phyloP scores from a whole-genome alignment of 2,329 filamentous ascomycete genomes.

The Epichloe gansuensis region DNA sequence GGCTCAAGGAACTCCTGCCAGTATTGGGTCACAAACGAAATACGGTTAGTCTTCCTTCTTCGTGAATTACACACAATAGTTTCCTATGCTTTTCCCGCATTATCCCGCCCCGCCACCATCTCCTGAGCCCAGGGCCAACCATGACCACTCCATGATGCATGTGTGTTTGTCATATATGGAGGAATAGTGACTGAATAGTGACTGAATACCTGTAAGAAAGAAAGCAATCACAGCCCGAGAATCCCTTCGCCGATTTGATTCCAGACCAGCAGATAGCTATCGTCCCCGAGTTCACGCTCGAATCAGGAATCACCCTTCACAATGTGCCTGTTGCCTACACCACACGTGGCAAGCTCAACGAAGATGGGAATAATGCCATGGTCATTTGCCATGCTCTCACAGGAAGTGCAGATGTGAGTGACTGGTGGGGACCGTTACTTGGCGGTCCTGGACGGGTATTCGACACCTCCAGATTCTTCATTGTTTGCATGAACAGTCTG shows the following conservation, averaged over 20 bases:
- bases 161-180: constrained; percentile 6
- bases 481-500: constrained; percentile 75
- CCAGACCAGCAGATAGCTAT: constrained; percentile 78
- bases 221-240: constrained; percentile 64
- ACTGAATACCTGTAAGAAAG: constrained; percentile 57
- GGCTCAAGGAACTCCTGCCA: constrained; percentile 11
- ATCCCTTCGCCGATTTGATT: constrained; percentile 77
- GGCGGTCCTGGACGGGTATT: constrained; percentile 68
- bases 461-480: constrained; percentile 71
- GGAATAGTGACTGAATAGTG: constrained; percentile 47
- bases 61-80: not conserved
- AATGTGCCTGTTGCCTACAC: constrained; percentile 65
- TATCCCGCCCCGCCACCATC: not conserved
- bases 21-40: constrained; percentile 10
- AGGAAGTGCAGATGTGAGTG: constrained; percentile 69
- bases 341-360: constrained; percentile 47
- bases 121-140: not conserved
- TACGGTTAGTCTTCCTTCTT: constrained; percentile 17
- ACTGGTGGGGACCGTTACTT: constrained; percentile 80
- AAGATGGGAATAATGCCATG: constrained; percentile 53
- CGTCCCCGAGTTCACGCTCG: constrained; percentile 80
- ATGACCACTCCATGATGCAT: not conserved
- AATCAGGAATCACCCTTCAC: constrained; percentile 72
- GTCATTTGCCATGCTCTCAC: constrained; percentile 75
- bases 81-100: not conserved